Evolutionary conservation across 1,284 basidiomycete genomes (phyloP), one percentile per base, ranked within the genome.

Genomic region (Xanthoconium separans): DNA sequence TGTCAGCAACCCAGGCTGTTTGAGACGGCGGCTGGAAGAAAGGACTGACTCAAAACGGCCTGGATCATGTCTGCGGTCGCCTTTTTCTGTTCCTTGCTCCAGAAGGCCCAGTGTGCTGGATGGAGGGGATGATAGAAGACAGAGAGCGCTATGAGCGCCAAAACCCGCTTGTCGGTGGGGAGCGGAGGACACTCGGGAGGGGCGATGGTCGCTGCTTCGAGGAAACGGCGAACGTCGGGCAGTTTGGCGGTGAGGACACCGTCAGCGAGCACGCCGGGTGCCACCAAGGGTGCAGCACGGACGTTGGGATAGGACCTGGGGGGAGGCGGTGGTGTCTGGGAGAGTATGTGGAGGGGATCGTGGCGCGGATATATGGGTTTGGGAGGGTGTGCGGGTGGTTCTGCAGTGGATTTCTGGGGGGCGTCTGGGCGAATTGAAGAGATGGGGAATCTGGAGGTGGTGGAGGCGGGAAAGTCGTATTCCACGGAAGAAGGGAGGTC

Each of bases 71-170:
- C 22, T 20, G 66, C 66, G 20, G 66, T 69, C 0, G 40, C 52
- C 47, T 56, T 65, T 54, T 68, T 70, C 52, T 70, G 68, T 20
- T 72, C 69, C 47, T 58, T 67, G 30, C 70, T 69, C 66, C 66
- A 69, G 53, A 69, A 61, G 0, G 59, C 56, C 66, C 66, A 69
- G 48, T 69, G 66, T 2, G 70, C 66, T 27, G 66, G 66, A 51
- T 69, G 66, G 47, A 69, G 67, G 7, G 66, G 66, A 52, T 63
- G 65, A 48, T 69, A 69, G 50, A 72, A 69, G 2, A 69, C 70
- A 2, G 66, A 67, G 43, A 69, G 69, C 0, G 66, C 66, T 18
- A 56, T 64, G n/a, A 69, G 70, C 42, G 66, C 70, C 29, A 70
- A 33, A 11, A 69, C 61, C 34, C 66, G 69, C 34, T 51, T 59